Conservation (phyloP, 768 basidiomycete species). For the Amylocystis lapponica region DNA sequence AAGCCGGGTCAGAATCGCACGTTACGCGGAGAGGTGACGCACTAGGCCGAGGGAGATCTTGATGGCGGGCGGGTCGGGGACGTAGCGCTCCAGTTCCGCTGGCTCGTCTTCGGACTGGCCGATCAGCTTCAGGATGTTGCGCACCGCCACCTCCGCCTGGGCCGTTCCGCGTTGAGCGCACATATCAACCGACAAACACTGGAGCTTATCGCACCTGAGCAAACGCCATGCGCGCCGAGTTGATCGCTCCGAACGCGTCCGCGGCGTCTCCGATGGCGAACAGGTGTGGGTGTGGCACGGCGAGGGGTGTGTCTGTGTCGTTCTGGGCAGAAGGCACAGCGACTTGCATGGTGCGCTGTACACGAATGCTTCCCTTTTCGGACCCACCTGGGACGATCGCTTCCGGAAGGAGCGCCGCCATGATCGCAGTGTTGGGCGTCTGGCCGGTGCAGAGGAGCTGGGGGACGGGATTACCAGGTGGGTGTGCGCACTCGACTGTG, state of each 20-base stretch:
- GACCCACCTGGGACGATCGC: slow-evolving; percentile 29
- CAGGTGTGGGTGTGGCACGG: slow-evolving; percentile 43
- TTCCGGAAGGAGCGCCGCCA: slow-evolving; percentile 23
- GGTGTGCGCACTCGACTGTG: no score
- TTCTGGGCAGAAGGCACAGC: slow-evolving; percentile 24
- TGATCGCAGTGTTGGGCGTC: slow-evolving; percentile 45
- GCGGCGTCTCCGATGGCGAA: slow-evolving; percentile 62
- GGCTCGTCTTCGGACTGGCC: slow-evolving; percentile 6
- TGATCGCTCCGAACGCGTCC: slow-evolving; percentile 58
- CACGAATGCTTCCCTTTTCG: slow-evolving; percentile 35
- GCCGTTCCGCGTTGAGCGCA: no score
- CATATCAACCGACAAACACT: no score
- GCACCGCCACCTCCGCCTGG: slow-evolving; percentile 46
- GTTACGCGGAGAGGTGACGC: no score
- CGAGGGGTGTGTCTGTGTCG: slow-evolving; percentile 10
- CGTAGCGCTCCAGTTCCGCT: slow-evolving; percentile 37
- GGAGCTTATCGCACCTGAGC: no score
- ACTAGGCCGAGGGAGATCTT: slow-evolving; percentile 60
- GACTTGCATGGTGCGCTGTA: slow-evolving; percentile 49
- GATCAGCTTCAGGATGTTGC: slow-evolving; percentile 48
- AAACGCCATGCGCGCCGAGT: slow-evolving; percentile 49
- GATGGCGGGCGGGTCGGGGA: slow-evolving; percentile 45
- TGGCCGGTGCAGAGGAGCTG: slow-evolving; percentile 62
- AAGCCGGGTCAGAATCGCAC: no score
- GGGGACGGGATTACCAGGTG: background rate